These are phyloP conservation scores for Tetramitus jugosus DNA, from an alignment of 208 protist genomes.

Conservation along the genomic window DNA sequence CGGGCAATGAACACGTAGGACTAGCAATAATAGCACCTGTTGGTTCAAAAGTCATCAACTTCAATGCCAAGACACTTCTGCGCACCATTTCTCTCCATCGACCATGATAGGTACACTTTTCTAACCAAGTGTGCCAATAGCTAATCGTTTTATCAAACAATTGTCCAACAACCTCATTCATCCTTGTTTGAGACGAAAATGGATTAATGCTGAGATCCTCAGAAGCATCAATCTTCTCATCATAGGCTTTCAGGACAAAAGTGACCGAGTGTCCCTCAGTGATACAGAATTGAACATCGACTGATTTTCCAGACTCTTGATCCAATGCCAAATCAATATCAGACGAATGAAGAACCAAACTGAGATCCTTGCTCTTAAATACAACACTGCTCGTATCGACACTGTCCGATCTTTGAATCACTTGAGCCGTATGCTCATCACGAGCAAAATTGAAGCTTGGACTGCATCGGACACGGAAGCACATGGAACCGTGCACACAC, in stretches of 20 bases:
- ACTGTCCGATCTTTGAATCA: too few relatives aligned
- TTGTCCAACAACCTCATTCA: slow-evolving; percentile 16
- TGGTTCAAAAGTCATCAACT: slow-evolving; percentile 42
- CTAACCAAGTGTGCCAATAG: slow-evolving; percentile 48
- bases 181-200: slow-evolving; percentile 17
- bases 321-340: neutral
- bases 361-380: neutral
- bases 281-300: neutral
- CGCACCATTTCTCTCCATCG: slow-evolving; percentile 43
- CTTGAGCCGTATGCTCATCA: slow-evolving; percentile 29
- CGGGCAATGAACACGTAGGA: slow-evolving; percentile 40
- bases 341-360: neutral
- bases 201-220: neutral
- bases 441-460: slow-evolving; percentile 45
- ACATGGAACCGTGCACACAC: slow-evolving; percentile 35
- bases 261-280: neutral
- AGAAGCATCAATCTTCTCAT: neutral
- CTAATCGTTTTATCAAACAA: slow-evolving; percentile 34
- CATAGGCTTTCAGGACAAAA: neutral
- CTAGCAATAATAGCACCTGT: slow-evolving; percentile 43
- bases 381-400: neutral
- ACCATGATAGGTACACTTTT: slow-evolving; percentile 27
- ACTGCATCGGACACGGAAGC: slow-evolving; percentile 37
- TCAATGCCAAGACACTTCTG: slow-evolving; percentile 37
- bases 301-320: neutral